Evolutionary conservation across 176 grass and related monocot species (phyloP), one percentile per base, ranked within the genome.

Genomic region (Urochloa ruziziensis): DNA sequence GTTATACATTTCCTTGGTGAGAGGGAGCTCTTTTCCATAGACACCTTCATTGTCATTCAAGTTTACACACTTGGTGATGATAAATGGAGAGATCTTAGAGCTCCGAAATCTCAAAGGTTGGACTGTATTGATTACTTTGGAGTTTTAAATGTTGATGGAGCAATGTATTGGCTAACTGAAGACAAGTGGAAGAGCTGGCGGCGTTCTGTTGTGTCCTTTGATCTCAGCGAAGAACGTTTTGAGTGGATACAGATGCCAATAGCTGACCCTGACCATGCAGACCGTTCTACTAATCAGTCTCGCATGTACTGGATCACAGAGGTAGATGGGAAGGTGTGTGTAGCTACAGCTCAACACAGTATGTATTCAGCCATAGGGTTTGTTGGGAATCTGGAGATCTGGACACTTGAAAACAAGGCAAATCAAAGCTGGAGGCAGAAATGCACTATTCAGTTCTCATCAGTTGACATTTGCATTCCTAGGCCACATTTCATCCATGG

Each of bases 161-260:
- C 32, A 40, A 77, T 78, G 80, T 83, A 83, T 40, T 88, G 86
- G 79, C 18, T 83, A 59, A 77, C n/a, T 61, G 62, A 77, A 23
- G 52, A 77, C 18, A 5, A 0, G 15, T n/a, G 16, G 56, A 54
- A 19, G 0, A 62, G 3, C 5, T 77, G 86, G 79, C 7, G 4
- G 9, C 62, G 17, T 21, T 30, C 49, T 12, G 23, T 82, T 62
- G 19, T 82, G 43, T 62, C 40, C 12, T 87, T 87, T 70, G 79
- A 87, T 82, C 71, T 87, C 17, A 44, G 2, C 0, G 52, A 32
- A 51, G 63, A 82, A 70, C 7, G 17, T 25, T 61, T 62, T 27
- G 12, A 19, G 12, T 15, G n/a, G 5, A 32, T 87, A 82, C 85
- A 48, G 18, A 52, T 68, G 11, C 79, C 79, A n/a, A 0, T 1